phyloP scores from a whole-genome alignment of 2,329 filamentous ascomycete genomes.

The Volutella citrinella region DNA sequence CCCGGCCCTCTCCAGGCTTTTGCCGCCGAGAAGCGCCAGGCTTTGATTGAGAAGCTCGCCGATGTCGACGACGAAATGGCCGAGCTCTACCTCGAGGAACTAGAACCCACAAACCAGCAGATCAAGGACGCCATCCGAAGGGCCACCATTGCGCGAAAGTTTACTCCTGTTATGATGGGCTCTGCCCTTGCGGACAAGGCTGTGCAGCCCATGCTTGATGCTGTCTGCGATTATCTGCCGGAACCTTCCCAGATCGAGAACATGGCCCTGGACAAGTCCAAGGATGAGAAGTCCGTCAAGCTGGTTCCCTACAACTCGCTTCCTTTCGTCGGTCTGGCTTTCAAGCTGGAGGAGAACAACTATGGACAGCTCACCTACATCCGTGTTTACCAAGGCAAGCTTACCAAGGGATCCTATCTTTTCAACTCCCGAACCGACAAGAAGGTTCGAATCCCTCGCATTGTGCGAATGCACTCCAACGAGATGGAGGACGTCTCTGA shows the following conservation, averaged over 20 bases:
- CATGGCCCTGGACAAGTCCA: slow-evolving; percentile 78
- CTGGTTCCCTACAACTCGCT: slow-evolving; percentile 90
- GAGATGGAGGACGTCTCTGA: slow-evolving; percentile 97
- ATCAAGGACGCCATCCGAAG: slow-evolving; percentile 91
- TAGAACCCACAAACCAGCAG: slow-evolving; percentile 73
- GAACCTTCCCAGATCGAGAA: slow-evolving; percentile 90
- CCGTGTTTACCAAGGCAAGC: slow-evolving; percentile 90
- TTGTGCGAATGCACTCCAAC: slow-evolving; percentile 99
- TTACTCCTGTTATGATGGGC: slow-evolving; percentile 94
- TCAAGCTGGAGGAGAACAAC: slow-evolving; percentile 98
- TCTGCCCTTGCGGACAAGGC: slow-evolving; percentile 92
- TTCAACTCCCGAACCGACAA: slow-evolving; percentile 94
- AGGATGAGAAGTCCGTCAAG: slow-evolving; percentile 76
- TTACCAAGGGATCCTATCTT: slow-evolving; percentile 85
- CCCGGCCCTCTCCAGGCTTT: slow-evolving; percentile 76
- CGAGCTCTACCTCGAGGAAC: slow-evolving; percentile 88
- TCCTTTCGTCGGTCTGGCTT: slow-evolving; percentile 92
- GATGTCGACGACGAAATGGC: slow-evolving; percentile 98
- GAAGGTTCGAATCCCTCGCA: slow-evolving; percentile 94
- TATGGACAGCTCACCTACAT: slow-evolving; percentile 98
- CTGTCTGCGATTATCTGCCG: slow-evolving; percentile 91
- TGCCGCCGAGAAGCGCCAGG: slow-evolving; percentile 76
- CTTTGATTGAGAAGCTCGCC: slow-evolving; percentile 89
- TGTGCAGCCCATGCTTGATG: slow-evolving; percentile 94
- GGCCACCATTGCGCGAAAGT: slow-evolving; percentile 84